These are phyloP conservation scores for Carex arenaria DNA, from an alignment of 202 grass and related monocot genomes.

Conservation along the genomic window DNA sequence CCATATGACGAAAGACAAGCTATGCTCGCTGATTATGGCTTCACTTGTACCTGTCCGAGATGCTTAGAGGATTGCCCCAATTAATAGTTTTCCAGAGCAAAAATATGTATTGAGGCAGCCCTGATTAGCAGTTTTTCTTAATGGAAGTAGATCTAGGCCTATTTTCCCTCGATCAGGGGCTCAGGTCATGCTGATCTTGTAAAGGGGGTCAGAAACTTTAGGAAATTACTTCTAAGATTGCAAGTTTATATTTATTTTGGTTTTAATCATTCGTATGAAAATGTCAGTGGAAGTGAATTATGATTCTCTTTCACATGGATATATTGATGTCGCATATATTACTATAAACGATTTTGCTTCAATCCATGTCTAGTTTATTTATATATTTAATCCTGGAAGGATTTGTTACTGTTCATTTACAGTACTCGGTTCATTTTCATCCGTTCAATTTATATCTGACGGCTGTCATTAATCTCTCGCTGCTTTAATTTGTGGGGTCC, in stretches of 20 bases:
- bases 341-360: not conserved
- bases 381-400: no score
- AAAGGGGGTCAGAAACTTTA: not conserved
- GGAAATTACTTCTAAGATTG: not conserved
- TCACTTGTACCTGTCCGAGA: constrained; percentile 61
- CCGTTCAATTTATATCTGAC: no score
- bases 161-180: not conserved
- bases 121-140: constrained; percentile 9
- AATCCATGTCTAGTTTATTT: not conserved
- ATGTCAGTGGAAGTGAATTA: not conserved
- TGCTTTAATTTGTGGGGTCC: no score
- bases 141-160: not conserved
- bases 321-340: not conserved
- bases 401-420: no score
- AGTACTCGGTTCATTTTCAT: no score
- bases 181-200: not conserved
- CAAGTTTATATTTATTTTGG: not conserved
- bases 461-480: no score
- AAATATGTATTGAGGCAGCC: constrained; percentile 39
- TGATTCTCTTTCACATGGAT: not conserved
- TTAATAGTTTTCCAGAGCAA: constrained; percentile 14
- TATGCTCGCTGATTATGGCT: constrained; percentile 80
- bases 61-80: constrained; percentile 55
- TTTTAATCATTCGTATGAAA: not conserved
- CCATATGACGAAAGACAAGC: constrained; percentile 64